Percentiles rank a stretch among this genome's conserved stretches.
phyloP scores from a whole-genome alignment of 2,329 filamentous ascomycete genomes.

The Pestalotiopsis sp. region DNA sequence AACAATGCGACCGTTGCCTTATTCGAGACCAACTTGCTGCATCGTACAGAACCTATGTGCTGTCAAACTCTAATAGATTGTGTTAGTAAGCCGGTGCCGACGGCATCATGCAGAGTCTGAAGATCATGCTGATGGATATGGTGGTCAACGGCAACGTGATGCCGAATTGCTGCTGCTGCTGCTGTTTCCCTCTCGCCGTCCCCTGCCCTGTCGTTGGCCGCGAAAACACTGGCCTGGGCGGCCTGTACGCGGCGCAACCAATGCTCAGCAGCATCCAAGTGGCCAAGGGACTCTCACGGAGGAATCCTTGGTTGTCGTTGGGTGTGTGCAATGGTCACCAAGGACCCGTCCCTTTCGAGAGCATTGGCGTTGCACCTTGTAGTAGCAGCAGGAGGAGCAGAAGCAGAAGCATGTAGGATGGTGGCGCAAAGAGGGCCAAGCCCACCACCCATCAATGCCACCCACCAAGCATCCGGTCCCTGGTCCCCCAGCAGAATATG shows the following conservation, averaged over 20 bases:
- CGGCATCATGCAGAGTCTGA: neutral
- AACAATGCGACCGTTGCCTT: neutral
- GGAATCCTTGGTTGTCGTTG: no score
- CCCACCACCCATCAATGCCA: neutral
- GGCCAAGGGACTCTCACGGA: no score
- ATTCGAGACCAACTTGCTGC: neutral
- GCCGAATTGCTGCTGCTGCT: neutral
- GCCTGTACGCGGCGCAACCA: no score
- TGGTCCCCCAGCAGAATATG: neutral
- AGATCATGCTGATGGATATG: neutral
- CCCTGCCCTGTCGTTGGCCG: no score
- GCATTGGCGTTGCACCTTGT: no score
- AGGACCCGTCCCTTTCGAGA: no score
- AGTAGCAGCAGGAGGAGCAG: no score
- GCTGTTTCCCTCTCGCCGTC: no score
- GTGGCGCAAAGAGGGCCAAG: neutral
- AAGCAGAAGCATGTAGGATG: neutral
- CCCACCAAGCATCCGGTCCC: neutral
- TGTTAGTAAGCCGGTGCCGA: neutral
- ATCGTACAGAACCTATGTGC: neutral
- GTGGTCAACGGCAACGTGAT: neutral
- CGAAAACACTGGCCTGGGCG: no score
- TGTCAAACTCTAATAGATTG: conserved; percentile 1
- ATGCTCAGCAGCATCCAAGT: no score
- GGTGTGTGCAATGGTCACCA: no score